Evolutionary conservation across 202 grass and related monocot genomes (phyloP), one percentile per base, ranked within the genome.

Genomic region (Bolboschoenoplectus hybrid): DNA sequence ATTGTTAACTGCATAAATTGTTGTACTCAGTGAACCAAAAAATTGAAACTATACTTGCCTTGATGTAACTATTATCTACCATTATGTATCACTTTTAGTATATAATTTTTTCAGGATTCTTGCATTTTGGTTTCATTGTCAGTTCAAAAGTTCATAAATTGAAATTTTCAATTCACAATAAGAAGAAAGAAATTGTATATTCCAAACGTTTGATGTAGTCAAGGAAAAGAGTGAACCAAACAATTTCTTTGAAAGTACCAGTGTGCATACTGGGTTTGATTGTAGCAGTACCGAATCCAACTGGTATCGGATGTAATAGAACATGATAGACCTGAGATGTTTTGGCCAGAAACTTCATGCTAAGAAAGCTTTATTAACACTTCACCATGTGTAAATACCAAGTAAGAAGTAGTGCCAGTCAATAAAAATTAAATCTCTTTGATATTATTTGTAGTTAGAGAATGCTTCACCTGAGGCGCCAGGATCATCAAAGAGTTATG

Each of bases 401-500:
- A 38, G 34, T 57, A 78, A 56, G 26, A 56, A 38, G 39, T 6
- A 34, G 34, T n/a, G 45, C 58, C 39, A 62, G 44, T 7, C 12
- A 50, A 83, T 53, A 83, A 70, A 35, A n/a, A 39, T 38, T 1
- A 36, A 40, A 53, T 55, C 34, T 16, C 47, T 83, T 68, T 64
- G 7, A 67, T 83, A 45, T 16, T 67, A 41, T 83, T 83, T 69
- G 16, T 67, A 83, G 81, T 52, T 67, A 56, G 81, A 83, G 40
- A 52, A 83, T 83, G 65, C 65, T 70, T 69, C 62, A 10, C 46
- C 81, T 36, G 81, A 83, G 65, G 34, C 26, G 0, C 81, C 81
- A 6, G 81, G 81, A 3, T 83, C 81, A 19, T 83, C 81, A 67
- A 35, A 83, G 32, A 52, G 50, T 83, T 83, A 83, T 55, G 81